Base-by-base conservation (phyloP, 1,139 yeast genomes). In the Hanseniaspora gamundiae region DNA sequence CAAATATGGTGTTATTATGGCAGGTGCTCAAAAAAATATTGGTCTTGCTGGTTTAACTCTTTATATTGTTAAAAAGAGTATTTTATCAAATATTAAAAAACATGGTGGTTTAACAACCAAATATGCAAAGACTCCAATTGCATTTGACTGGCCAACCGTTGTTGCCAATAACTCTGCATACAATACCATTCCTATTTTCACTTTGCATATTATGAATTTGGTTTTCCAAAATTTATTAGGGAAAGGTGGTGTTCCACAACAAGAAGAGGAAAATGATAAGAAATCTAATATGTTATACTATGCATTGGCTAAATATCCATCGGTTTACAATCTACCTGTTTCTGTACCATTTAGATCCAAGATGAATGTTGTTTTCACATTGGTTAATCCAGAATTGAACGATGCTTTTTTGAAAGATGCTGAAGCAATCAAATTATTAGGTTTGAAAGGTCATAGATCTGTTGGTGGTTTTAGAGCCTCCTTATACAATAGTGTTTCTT, bases 1-100 rank as follows among this genome's bases (percentile, higher is more conserved):
- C 47, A 80, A 83, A 62, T 88, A 77, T 58, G 97, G 96, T 43
- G 68, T 87, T 39, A 79, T 91, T 49, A 74, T 80, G 77, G 94
- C 93, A n/a, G 98, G 98, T 48, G 98, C 97, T 17, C 98, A 91
- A 66, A 91, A 91, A 67, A 91, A 91, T 61, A 86, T 91, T 58
- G 98, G 98, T 45, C 70, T 91, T 59, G 97, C 98, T 5, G 98
- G 98, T 38, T 75, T 91, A 52, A 82, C 97, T 16, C 73, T 91
- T 51, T 88, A 87, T 62, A 88, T 91, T 54, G 79, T 88, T 61
- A 84, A 84, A 65, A 88, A 88, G 62, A 60, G 78, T 4, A 71
- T 91, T 44, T 67, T 91, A 45, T 80, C 78, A 29, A 52, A 60
- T 40, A 60, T 33, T 33, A 22, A 14, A 33, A 17, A 1, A 78